Conservation (phyloP, 2,329 filamentous ascomycete genomes). For the Raffaelea arxii region DNA sequence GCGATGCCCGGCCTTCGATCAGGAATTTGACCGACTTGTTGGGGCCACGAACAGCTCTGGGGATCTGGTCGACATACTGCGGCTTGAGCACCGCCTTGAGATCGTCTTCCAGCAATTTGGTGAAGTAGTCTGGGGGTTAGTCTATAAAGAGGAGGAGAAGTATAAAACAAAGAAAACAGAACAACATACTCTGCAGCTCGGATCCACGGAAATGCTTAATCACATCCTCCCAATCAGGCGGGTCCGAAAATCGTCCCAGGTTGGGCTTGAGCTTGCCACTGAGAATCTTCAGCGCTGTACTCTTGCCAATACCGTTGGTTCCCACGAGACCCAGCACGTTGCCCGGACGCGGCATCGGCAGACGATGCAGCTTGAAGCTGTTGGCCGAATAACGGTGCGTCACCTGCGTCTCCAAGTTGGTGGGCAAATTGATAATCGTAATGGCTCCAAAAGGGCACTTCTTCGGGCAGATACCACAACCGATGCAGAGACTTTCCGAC, state of each 20-base stretch:
- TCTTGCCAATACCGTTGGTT: conserved; percentile 99
- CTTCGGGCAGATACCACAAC: conserved; percentile 99
- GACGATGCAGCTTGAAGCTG: conserved; percentile 97
- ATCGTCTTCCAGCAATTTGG: conserved; percentile 93
- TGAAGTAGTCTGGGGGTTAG: conserved; percentile 90
- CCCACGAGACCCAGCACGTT: conserved; percentile 94
- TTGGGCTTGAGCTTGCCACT: conserved; percentile 98
- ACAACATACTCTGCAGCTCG: conserved; percentile 77
- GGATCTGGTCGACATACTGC: conserved; percentile 98
- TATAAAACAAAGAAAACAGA: neutral
- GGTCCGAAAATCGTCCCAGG: conserved; percentile 87
- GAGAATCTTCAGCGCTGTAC: conserved; percentile 97
- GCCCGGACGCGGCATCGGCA: conserved; percentile 90
- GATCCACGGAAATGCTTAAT: conserved; percentile 97
- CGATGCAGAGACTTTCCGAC: conserved; percentile 86
- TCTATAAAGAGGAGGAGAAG: neutral
- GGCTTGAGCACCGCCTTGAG: conserved; percentile 98
- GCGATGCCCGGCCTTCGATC: conserved; percentile 64
- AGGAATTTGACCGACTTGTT: conserved; percentile 72
- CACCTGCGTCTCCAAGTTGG: conserved; percentile 95
- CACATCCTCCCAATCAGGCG: conserved; percentile 98
- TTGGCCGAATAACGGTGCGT: conserved; percentile 98
- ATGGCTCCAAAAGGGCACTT: conserved; percentile 98
- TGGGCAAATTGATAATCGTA: conserved; percentile 99
- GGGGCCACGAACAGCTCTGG: conserved; percentile 75